Evolutionary conservation across 2,329 filamentous ascomycete genomes (phyloP), one percentile per base, ranked within the genome.

Genomic region (Epichloe typhina): DNA sequence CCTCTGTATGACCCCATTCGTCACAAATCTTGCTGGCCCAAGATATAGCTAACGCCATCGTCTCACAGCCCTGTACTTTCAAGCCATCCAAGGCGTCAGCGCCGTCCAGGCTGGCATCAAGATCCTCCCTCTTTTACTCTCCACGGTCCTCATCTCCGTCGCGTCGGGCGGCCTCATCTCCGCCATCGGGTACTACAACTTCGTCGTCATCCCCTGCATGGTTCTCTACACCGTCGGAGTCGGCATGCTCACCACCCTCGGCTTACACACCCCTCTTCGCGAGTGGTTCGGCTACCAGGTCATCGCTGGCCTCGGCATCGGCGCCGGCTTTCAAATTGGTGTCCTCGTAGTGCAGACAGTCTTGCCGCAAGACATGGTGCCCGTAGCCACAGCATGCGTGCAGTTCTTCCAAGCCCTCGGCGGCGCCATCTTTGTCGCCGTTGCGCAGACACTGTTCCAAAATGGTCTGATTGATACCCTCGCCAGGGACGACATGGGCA

Each of bases 401-500:
- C 70, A 74, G 37, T 84, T 86, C 65, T 80, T 79, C 66, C 80
- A 85, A 59, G 72, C 73, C 2, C 71, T 87, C 3, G 82, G 82
- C 40, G 82, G 82, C 3, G 80, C 83, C 2, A 65, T 87, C 23
- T 78, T 79, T 56, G 76, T 87, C 46, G 75, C 78, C 5, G 77
- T 84, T 9, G 77, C 77, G 0, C 80, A 87, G 62, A 79, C 81
- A 11, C 72, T 85, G 44, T 86, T 87, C 67, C 75, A 79, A 55
- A 84, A 85, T 58, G 77, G 74, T 0, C 68, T 87, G 17, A 67
- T 79, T 44, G 62, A 70, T 3, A 70, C 75, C 37, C 68, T 88
- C 3, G 55, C 60, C n/a, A 52, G 58, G 2, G 61, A 70, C 53
- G 66, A 70, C 13, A 69, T 73, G 2, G 64, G 64, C n/a, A 60